A percentile compares a stretch with the other conserved stretches of the same genome.
Conservation (phyloP, 805 yeast genomes). For the Kodamaea sagamina region DNA sequence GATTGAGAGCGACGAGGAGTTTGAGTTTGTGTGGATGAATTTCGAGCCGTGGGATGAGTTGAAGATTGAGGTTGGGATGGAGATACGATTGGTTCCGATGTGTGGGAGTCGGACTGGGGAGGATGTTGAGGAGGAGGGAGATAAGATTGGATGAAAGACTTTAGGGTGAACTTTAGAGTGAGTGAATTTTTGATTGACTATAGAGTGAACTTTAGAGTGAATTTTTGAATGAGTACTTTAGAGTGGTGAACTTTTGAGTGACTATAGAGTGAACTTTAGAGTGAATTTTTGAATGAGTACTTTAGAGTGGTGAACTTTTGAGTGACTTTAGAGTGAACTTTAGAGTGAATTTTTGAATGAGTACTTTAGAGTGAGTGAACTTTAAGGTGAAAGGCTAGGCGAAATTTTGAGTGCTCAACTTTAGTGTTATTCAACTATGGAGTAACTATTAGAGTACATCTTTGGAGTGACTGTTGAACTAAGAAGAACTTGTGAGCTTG, state of each 20-base stretch:
- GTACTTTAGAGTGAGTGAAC: too few relatives aligned
- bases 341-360: too few relatives aligned
- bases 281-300: too few relatives aligned
- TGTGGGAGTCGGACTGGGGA: not conserved
- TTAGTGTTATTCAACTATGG: too few relatives aligned
- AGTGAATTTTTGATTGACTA: not conserved
- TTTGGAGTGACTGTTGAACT: too few relatives aligned
- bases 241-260: too few relatives aligned
- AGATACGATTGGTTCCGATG: constrained; percentile 39
- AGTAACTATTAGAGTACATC: too few relatives aligned
- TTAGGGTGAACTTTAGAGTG: not conserved
- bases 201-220: not conserved
- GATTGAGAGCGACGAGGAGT: constrained; percentile 43
- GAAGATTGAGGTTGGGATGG: constrained; percentile 39
- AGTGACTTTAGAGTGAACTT: too few relatives aligned
- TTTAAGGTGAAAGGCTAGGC: not conserved
- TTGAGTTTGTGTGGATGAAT: constrained; percentile 44
- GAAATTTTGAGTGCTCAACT: not conserved
- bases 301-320: too few relatives aligned
- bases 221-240: not conserved
- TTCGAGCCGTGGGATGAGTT: constrained; percentile 51
- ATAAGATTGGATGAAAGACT: not conserved
- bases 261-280: too few relatives aligned
- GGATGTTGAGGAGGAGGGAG: not conserved
- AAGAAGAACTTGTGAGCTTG: too few relatives aligned